These are phyloP conservation scores for Beauveria bassiana DNA, from an alignment of 2,329 filamentous ascomycete species.

Conservation along the genomic window DNA sequence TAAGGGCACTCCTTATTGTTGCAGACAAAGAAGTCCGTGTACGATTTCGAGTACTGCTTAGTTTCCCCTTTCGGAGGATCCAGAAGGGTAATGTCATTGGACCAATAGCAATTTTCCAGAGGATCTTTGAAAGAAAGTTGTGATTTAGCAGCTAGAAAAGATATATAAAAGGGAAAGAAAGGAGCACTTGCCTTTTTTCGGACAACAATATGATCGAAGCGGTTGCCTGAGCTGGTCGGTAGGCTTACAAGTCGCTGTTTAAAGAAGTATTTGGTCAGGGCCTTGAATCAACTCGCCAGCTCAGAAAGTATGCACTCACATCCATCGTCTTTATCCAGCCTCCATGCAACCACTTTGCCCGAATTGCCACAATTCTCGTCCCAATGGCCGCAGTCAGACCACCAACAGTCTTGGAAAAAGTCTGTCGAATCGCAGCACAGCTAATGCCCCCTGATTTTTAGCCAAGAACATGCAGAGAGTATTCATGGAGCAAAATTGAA, in stretches of 20 bases:
- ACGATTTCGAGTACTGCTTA: neutral
- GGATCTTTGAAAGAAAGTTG: neutral
- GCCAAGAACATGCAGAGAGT: neutral
- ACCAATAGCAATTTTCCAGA: neutral
- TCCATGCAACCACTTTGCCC: neutral
- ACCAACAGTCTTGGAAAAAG: constrained; percentile 17
- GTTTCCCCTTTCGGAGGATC: neutral
- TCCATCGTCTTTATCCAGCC: neutral
- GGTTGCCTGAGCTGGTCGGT: neutral
- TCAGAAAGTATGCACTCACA: neutral
- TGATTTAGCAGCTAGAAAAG: neutral
- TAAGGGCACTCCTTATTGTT: constrained; percentile 1
- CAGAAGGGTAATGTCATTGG: neutral
- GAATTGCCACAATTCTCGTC: neutral
- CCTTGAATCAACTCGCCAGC: neutral
- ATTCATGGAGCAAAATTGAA: neutral
- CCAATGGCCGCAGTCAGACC: constrained; percentile 15
- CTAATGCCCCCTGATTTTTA: neutral
- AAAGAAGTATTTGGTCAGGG: neutral
- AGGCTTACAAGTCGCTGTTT: neutral
- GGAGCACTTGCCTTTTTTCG: neutral
- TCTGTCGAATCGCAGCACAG: constrained; percentile 19
- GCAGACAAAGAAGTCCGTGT: neutral
- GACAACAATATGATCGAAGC: constrained; percentile 12
- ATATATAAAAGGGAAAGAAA: neutral